Conservation (phyloP, 2,329 filamentous ascomycete genomes). For the Sporothrix schenckii region DNA sequence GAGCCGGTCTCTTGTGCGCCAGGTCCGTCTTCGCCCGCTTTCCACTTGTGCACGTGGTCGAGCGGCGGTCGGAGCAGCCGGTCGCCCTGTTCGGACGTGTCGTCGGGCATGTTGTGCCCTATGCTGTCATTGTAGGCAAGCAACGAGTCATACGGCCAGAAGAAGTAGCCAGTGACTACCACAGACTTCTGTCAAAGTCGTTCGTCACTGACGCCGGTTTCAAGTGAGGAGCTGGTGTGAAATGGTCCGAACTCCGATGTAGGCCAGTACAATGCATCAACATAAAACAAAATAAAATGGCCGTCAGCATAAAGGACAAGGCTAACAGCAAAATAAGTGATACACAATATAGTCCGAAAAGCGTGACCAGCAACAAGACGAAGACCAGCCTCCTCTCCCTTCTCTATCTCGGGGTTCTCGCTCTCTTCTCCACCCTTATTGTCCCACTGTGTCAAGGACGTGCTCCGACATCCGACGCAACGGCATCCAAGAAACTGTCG, state of each 20-base stretch:
- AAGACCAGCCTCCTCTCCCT: neutral
- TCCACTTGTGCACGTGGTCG: constrained; percentile 1
- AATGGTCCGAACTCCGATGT: neutral
- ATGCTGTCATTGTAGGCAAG: neutral
- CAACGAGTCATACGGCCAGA: too few relatives aligned
- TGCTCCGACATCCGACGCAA: constrained; percentile 15
- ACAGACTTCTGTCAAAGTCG: neutral
- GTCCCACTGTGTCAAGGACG: neutral
- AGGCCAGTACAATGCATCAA: neutral
- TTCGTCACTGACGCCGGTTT: neutral
- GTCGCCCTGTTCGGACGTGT: constrained; percentile 18
- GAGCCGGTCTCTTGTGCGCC: neutral
- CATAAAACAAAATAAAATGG: neutral
- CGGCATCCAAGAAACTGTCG: neutral
- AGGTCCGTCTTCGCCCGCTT: neutral
- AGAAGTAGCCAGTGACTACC: neutral
- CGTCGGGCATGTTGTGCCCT: constrained; percentile 17
- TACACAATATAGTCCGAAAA: constrained; percentile 1
- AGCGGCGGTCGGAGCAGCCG: constrained; percentile 11
- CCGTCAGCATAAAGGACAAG: too few relatives aligned
- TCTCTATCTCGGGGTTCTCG: too few relatives aligned
- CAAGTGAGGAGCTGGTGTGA: neutral
- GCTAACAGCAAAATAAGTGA: neutral
- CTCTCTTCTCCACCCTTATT: neutral
- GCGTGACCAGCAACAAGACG: neutral